A percentile compares a stretch with the other conserved stretches of the same genome.
These are phyloP conservation scores for Datisca glomerata DNA, from an alignment of 306 rosid species.

Conservation along the genomic window DNA sequence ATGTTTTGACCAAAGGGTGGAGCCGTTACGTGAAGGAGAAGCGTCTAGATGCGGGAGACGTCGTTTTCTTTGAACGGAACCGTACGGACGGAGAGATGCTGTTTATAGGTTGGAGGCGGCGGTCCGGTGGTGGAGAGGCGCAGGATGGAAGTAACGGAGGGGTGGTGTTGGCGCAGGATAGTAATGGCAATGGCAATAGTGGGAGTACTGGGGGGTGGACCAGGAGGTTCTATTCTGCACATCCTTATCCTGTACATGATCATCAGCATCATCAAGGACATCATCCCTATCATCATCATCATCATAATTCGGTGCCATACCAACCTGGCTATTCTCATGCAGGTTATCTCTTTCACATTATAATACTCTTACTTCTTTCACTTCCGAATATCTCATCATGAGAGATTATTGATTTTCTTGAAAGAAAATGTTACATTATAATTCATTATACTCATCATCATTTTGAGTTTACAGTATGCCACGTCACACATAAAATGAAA, in stretches of 20 bases:
- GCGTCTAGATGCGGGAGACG: conserved; percentile 84
- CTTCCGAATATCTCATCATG: too few relatives aligned
- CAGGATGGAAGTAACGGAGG: neutral
- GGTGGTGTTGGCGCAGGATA: conserved; percentile 13
- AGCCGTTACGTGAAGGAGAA: conserved; percentile 93
- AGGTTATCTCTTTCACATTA: conserved; percentile 15
- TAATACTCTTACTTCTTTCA: too few relatives aligned
- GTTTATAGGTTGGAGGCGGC: conserved; percentile 62
- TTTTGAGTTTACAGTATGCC: too few relatives aligned
- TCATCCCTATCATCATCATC: conserved; percentile 8
- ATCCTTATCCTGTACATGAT: conserved; percentile 68
- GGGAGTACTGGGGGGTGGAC: conserved; percentile 40
- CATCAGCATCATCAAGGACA: conserved; percentile 1
- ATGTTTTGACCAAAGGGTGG: conserved; percentile 91
- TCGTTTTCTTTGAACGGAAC: conserved; percentile 61
- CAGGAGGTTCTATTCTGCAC: conserved; percentile 51
- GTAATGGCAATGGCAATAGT: neutral
- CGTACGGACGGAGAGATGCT: conserved; percentile 38
- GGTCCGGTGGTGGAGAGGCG: too few relatives aligned
- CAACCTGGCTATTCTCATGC: conserved; percentile 59
- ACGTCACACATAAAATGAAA: too few relatives aligned
- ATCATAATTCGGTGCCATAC: conserved; percentile 30
- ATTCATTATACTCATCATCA: too few relatives aligned
- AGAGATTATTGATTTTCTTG: too few relatives aligned
- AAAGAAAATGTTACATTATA: too few relatives aligned